phyloP scores from a whole-genome alignment of 2,329 filamentous ascomycete species.

The Colletotrichum ledebouriae region DNA sequence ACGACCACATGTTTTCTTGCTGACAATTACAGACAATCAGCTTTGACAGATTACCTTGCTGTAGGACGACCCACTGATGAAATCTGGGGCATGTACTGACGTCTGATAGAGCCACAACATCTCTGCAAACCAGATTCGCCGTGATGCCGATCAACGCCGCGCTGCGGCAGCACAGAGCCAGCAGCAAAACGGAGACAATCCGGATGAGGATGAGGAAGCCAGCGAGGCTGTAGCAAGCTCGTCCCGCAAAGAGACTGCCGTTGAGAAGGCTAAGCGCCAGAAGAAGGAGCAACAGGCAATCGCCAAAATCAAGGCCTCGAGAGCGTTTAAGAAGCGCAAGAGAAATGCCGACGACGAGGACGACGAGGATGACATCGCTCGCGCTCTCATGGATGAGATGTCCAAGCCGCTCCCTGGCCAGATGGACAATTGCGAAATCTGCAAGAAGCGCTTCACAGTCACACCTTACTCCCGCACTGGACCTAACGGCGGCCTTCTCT shows the following conservation, averaged over 20 bases:
- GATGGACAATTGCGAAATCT: conserved; percentile 88
- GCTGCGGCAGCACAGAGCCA: conserved; percentile 48
- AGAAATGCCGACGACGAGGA: conserved; percentile 53
- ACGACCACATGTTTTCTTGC: not conserved
- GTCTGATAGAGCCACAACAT: conserved; percentile 77
- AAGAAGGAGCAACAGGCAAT: conserved; percentile 67
- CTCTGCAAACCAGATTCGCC: conserved; percentile 68
- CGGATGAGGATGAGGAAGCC: conserved; percentile 45
- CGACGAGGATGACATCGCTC: conserved; percentile 65
- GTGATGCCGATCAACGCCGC: conserved; percentile 63
- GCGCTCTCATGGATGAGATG: conserved; percentile 61
- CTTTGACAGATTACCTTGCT: conserved; percentile 67
- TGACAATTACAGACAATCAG: conserved; percentile 59
- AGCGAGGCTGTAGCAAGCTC: conserved; percentile 33
- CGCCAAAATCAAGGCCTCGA: conserved; percentile 73
- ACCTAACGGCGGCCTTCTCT: conserved; percentile 88
- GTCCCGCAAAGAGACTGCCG: conserved; percentile 43
- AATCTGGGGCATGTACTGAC: not conserved
- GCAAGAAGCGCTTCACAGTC: conserved; percentile 90
- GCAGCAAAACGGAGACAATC: conserved; percentile 29
- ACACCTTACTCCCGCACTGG: conserved; percentile 89
- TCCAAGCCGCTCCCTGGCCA: conserved; percentile 80
- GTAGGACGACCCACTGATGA: conserved; percentile 48
- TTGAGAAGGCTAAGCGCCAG: conserved; percentile 50
- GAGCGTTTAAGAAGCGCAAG: conserved; percentile 69